Conservation (phyloP, 164 flowering plant species). For the Cinnamomum micranthum region DNA sequence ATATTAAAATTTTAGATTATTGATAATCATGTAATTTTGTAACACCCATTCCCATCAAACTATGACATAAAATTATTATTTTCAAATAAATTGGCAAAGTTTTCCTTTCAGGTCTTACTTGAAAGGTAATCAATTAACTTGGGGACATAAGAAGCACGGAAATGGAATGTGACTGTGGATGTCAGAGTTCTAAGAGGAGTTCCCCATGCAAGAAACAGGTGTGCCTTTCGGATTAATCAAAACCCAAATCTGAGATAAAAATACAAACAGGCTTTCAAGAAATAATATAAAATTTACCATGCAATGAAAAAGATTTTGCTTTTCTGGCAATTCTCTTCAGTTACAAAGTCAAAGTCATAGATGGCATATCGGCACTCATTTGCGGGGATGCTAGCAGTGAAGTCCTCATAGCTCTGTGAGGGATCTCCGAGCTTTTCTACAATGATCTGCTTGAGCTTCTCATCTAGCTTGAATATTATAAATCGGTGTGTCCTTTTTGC, state of each 20-base stretch:
- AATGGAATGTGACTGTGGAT: not conserved
- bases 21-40: not conserved
- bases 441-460: constrained; percentile 34
- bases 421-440: constrained; percentile 46
- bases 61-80: not conserved
- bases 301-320: constrained; percentile 83
- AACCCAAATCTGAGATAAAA: not conserved
- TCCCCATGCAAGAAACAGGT: not conserved
- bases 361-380: constrained; percentile 44
- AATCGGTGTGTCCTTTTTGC: constrained; percentile 33
- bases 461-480: constrained; percentile 33
- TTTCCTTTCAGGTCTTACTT: not conserved
- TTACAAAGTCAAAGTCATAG: constrained; percentile 52
- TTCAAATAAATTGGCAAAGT: not conserved
- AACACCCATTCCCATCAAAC: not conserved
- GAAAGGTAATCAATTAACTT: not conserved
- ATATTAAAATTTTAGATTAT: no score
- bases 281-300: constrained; percentile 29
- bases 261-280: not conserved
- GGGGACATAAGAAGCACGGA: not conserved
- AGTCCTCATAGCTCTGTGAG: constrained; percentile 33
- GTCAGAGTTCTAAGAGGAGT: not conserved
- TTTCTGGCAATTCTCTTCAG: constrained; percentile 55
- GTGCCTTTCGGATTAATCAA: not conserved
- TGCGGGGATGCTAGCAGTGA: constrained; percentile 38